A percentile compares a stretch with the other conserved stretches of the same genome.
These are phyloP conservation scores for Metschnikowia kofuensis DNA, from an alignment of 805 yeast species.

Conservation along the genomic window DNA sequence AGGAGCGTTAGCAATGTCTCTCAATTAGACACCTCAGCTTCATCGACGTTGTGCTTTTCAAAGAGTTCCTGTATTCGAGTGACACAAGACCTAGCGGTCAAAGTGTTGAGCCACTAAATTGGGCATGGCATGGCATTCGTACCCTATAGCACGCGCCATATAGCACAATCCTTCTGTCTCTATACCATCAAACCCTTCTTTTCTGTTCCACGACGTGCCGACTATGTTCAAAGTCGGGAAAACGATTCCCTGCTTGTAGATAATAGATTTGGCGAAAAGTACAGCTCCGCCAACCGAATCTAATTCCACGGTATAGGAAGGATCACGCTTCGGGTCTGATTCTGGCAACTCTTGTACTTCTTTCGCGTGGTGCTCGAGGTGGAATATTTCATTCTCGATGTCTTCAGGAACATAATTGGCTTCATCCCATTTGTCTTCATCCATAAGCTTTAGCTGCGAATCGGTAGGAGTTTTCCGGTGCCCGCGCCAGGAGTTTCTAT, in stretches of 20 bases:
- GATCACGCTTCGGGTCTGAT: slow-evolving; percentile 1
- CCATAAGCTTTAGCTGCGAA: slow-evolving; percentile 12
- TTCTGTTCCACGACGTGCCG: slow-evolving; percentile 46
- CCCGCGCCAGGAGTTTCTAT: slow-evolving; percentile 42
- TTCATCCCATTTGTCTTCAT: slow-evolving; percentile 23
- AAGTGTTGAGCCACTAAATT: slow-evolving; percentile 41
- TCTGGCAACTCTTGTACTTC: slow-evolving; percentile 11
- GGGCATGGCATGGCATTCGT: slow-evolving; percentile 50
- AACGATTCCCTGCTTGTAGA: slow-evolving; percentile 44
- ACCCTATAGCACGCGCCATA: slow-evolving; percentile 43
- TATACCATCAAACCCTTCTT: slow-evolving; percentile 52
- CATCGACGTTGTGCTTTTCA: too few relatives aligned
- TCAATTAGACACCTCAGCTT: too few relatives aligned
- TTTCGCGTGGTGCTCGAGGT: slow-evolving; percentile 22
- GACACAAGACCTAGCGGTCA: neutral
- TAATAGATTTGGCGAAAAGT: slow-evolving; percentile 39
- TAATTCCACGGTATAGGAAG: slow-evolving; percentile 23
- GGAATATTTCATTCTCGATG: slow-evolving; percentile 24
- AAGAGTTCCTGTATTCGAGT: too few relatives aligned
- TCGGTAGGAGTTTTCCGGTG: slow-evolving; percentile 30
- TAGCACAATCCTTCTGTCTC: slow-evolving; percentile 55
- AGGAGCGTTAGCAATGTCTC: too few relatives aligned
- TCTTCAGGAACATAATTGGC: slow-evolving; percentile 36
- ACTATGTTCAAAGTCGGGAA: slow-evolving; percentile 46
- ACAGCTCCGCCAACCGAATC: slow-evolving; percentile 56